These are phyloP conservation scores for Linum usitatissimum DNA, from an alignment of 345 rosid genomes.

Conservation along the genomic window DNA sequence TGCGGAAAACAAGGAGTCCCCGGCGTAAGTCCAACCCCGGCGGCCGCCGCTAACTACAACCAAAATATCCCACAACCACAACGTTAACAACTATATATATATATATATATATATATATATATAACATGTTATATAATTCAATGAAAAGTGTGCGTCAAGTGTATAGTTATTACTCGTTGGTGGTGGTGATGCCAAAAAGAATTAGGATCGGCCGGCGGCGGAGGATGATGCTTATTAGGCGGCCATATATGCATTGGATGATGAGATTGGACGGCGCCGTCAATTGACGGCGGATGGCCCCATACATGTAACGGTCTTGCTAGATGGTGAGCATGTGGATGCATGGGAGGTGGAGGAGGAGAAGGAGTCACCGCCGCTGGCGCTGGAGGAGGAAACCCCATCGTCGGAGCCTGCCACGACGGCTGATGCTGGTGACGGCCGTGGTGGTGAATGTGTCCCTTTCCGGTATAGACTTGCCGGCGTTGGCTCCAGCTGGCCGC, in stretches of 20 bases:
- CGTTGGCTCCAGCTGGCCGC: constrained; percentile 71
- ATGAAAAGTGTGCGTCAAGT: too few species aligned
- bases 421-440: neutral
- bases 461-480: constrained; percentile 48
- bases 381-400: constrained; percentile 60
- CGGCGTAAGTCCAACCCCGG: constrained; percentile 36
- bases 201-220: constrained; percentile 10
- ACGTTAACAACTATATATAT: neutral
- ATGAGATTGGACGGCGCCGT: constrained; percentile 18
- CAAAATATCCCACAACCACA: constrained; percentile 4
- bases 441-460: constrained; percentile 25
- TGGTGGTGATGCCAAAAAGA: constrained; percentile 48
- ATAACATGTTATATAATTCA: too few species aligned
- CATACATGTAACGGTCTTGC: constrained; percentile 79
- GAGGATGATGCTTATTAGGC: constrained; percentile 23
- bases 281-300: constrained; percentile 97
- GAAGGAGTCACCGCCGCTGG: neutral
- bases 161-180: too few species aligned
- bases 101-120: too few species aligned
- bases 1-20: constrained; percentile 55
- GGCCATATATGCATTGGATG: constrained; percentile 3
- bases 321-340: constrained; percentile 19
- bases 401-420: constrained; percentile 48
- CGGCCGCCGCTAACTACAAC: constrained; percentile 34
- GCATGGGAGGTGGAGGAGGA: too few species aligned